These are phyloP conservation scores for Canavalia ensiformis DNA, from an alignment of 306 rosid genomes.

Conservation along the genomic window DNA sequence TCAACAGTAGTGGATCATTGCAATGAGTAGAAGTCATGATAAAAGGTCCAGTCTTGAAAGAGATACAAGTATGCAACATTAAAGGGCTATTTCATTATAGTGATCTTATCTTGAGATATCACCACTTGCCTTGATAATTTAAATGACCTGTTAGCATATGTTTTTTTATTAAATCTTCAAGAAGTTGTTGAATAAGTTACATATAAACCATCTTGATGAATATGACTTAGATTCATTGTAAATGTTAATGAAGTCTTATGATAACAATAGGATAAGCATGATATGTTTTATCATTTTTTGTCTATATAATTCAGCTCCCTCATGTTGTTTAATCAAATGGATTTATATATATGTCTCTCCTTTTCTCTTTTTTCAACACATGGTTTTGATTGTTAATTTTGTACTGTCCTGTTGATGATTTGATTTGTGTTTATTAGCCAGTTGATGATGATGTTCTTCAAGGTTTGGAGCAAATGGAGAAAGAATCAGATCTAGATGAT, in stretches of 20 bases:
- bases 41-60: too few species aligned
- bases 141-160: background rate
- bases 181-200: background rate
- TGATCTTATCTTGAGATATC: background rate
- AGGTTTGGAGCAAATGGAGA: conserved; percentile 92
- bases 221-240: background rate
- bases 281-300: background rate
- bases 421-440: conserved; percentile 61
- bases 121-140: background rate
- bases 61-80: too few species aligned
- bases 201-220: background rate
- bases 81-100: background rate
- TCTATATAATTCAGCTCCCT: background rate
- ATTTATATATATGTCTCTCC: background rate
- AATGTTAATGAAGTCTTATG: background rate
- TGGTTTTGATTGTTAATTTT: conserved; percentile 6
- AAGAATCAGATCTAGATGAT: conserved; percentile 85
- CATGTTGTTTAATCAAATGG: background rate
- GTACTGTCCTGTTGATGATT: conserved; percentile 34
- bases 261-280: background rate
- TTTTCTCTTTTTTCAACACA: conserved; percentile 4
- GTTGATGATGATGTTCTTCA: conserved; percentile 70
- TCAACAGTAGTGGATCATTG: too few species aligned
- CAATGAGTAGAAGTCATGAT: too few species aligned
- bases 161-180: background rate